Conservation (phyloP, 2,329 filamentous ascomycete genomes). For the Clonostachys chloroleuca region DNA sequence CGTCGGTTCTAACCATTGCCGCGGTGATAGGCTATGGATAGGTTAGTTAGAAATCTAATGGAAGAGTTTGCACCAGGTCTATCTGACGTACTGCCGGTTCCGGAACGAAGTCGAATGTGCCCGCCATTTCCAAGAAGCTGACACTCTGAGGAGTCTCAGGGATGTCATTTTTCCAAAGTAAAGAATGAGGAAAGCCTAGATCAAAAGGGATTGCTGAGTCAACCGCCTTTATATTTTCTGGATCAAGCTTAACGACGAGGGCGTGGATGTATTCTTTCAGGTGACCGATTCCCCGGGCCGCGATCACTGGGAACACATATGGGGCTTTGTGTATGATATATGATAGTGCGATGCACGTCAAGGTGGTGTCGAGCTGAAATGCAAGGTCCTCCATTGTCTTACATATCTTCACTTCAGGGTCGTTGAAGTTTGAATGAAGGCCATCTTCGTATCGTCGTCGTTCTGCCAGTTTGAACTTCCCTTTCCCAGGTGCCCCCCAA, state of each 20-base stretch:
- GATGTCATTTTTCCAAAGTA: constrained; percentile 41
- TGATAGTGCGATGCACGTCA: constrained; percentile 56
- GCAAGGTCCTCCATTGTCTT: constrained; percentile 44
- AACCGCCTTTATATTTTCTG: constrained; percentile 62
- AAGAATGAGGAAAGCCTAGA: constrained; percentile 61
- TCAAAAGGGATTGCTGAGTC: constrained; percentile 60
- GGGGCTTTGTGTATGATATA: constrained; percentile 71
- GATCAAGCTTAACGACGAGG: constrained; percentile 52
- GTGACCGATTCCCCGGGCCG: constrained; percentile 62
- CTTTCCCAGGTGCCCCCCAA: constrained; percentile 52
- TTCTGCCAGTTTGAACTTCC: constrained; percentile 35
- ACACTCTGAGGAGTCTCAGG: constrained; percentile 32
- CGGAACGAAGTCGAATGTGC: constrained; percentile 44
- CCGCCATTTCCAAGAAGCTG: constrained; percentile 39
- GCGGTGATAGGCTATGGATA: background rate
- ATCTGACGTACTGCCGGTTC: constrained; percentile 22
- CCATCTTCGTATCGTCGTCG: constrained; percentile 26
- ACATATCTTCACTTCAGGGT: constrained; percentile 47
- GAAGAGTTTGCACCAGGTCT: background rate
- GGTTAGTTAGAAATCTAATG: constrained; percentile 4
- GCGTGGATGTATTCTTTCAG: constrained; percentile 67
- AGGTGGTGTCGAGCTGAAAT: constrained; percentile 29
- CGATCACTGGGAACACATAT: constrained; percentile 68
- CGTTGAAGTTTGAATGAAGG: constrained; percentile 32
- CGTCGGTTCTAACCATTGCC: too few species aligned